phyloP scores from a whole-genome alignment of 2,329 filamentous ascomycete genomes.

The Rutstroemia sp. region DNA sequence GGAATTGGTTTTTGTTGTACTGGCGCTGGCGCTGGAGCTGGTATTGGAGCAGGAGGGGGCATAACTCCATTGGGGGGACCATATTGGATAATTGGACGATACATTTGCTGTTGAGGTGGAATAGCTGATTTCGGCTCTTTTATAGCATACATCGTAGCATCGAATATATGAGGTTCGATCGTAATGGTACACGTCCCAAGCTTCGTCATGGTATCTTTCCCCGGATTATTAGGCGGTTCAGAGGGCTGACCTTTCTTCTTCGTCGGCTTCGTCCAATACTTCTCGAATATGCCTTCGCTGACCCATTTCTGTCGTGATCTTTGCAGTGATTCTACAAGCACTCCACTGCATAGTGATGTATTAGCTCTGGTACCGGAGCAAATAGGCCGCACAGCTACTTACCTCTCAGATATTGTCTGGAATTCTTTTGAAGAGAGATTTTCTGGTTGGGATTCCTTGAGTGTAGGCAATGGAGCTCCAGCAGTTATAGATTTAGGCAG shows the following conservation, averaged over 20 bases:
- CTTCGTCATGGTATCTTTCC: conserved; percentile 65
- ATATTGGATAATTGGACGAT: conserved; percentile 57
- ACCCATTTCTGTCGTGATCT: conserved; percentile 70
- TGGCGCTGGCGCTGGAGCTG: conserved; percentile 32
- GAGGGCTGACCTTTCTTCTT: conserved; percentile 62
- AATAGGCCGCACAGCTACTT: conserved; percentile 14
- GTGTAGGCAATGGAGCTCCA: conserved; percentile 63
- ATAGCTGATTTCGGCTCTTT: conserved; percentile 44
- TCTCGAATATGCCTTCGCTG: conserved; percentile 64
- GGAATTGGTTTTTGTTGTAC: conserved; percentile 26
- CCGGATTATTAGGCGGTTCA: conserved; percentile 54
- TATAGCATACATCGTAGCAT: conserved; percentile 66
- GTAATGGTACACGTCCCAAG: conserved; percentile 67
- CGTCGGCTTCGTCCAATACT: conserved; percentile 68
- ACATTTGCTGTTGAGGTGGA: conserved; percentile 27
- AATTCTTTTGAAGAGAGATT: conserved; percentile 59
- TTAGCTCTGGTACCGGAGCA: conserved; percentile 3
- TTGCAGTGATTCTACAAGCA: conserved; percentile 64
- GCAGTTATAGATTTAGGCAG: conserved; percentile 57
- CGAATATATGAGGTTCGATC: conserved; percentile 73
- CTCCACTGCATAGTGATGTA: conserved; percentile 46
- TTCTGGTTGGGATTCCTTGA: conserved; percentile 58
- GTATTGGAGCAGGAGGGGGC: conserved; percentile 44
- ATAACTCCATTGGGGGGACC: conserved; percentile 56
- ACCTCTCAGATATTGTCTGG: conserved; percentile 69